Percentiles rank a stretch among this genome's conserved stretches.
These are phyloP conservation scores for Ceratocystis cubensis DNA, from an alignment of 2,329 filamentous ascomycete species.

Conservation along the genomic window DNA sequence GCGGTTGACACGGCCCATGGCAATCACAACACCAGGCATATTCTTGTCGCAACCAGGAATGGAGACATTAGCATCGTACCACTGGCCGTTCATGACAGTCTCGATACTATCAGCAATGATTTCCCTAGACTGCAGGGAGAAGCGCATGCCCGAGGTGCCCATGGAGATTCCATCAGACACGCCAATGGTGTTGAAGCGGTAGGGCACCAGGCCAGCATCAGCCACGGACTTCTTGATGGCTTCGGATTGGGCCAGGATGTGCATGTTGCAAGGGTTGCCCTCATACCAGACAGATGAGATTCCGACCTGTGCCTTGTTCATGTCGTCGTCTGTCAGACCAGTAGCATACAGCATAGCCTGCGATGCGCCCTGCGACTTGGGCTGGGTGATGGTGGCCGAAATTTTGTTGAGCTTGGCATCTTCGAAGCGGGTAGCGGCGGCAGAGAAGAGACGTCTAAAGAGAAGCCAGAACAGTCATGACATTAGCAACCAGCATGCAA, in stretches of 20 bases:
- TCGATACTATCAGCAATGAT: constrained; percentile 97
- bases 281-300: constrained; percentile 98
- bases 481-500: constrained; percentile 14
- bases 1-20: constrained; percentile 88
- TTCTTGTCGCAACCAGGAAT: constrained; percentile 99
- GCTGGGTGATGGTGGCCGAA: constrained; percentile 79
- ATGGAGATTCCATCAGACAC: constrained; percentile 97
- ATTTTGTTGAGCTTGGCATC: constrained; percentile 59
- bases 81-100: constrained; percentile 97
- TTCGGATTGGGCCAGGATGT: constrained; percentile 78
- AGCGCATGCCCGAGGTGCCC: constrained; percentile 95
- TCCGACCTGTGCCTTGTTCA: constrained; percentile 94
- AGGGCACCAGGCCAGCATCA: constrained; percentile 69
- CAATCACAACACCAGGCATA: constrained; percentile 87
- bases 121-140: constrained; percentile 85
- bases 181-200: constrained; percentile 98
- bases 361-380: constrained; percentile 94
- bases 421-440: constrained; percentile 37
- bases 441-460: constrained; percentile 38
- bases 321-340: constrained; percentile 70
- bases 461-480: neutral
- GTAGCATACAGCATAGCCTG: constrained; percentile 99
- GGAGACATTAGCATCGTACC: constrained; percentile 96
- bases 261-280: constrained; percentile 99
- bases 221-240: constrained; percentile 51